These are phyloP conservation scores for Cyanidium caldarium DNA, from an alignment of 23 red algal genomes.

Conservation along the genomic window DNA sequence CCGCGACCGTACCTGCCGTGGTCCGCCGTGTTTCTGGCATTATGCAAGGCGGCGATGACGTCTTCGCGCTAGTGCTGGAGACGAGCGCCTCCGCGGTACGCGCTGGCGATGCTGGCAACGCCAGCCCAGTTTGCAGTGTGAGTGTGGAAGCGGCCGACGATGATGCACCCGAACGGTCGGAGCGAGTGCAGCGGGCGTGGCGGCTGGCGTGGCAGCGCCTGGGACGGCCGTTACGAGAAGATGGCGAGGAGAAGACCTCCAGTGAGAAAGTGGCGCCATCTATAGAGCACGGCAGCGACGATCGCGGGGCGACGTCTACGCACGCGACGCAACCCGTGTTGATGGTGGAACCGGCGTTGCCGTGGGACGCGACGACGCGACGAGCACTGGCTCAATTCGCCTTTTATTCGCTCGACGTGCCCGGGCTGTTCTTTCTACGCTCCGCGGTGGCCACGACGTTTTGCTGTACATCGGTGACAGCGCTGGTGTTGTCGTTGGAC, in stretches of 20 bases:
- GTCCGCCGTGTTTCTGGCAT: too few species aligned
- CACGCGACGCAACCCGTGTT: neutral
- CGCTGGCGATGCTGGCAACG: neutral
- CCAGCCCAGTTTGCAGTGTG: neutral
- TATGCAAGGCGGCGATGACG: neutral
- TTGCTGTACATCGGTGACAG: neutral
- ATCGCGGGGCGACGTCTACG: neutral
- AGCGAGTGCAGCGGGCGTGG: neutral
- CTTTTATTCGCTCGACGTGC: neutral
- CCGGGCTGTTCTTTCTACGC: neutral
- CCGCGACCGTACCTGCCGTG: too few species aligned
- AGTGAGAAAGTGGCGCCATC: neutral
- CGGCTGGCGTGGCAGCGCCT: neutral
- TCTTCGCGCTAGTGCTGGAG: neutral
- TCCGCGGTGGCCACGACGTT: conserved; percentile 3
- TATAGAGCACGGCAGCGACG: neutral
- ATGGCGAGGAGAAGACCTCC: neutral
- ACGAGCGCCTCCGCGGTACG: neutral
- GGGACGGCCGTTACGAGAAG: neutral
- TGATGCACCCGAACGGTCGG: neutral
- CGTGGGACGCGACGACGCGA: neutral
- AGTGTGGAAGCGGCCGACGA: neutral
- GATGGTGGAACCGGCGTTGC: neutral
- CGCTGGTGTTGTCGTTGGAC: neutral
- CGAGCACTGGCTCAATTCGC: neutral